A percentile compares a stretch with the other conserved stretches of the same genome.
Conservation (phyloP, 176 grass and related monocot species). For the Canna indica region DNA sequence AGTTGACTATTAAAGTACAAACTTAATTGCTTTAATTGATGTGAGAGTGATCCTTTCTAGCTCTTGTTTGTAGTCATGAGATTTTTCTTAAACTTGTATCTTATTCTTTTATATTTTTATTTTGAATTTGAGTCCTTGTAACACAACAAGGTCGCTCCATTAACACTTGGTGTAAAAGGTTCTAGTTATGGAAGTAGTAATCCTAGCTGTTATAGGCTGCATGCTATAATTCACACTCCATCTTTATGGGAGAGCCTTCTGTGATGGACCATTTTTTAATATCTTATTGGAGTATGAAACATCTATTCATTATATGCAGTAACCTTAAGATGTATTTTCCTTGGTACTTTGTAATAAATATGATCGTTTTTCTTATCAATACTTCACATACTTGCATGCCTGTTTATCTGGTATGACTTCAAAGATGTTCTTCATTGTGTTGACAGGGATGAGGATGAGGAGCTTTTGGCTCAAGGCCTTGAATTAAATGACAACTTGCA, state of each 20-base stretch:
- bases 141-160: background rate
- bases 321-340: background rate
- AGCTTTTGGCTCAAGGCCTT: conserved; percentile 56
- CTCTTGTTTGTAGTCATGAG: background rate
- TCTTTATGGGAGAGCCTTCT: background rate
- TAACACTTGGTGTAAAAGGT: background rate
- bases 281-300: background rate
- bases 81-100: conserved; percentile 1
- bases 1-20: background rate
- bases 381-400: background rate
- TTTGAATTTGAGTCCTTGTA: too few relatives aligned
- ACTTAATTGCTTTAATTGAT: background rate
- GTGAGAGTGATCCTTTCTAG: background rate
- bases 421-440: conserved; percentile 12
- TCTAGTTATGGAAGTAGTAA: background rate
- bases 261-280: background rate
- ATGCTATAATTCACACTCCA: background rate
- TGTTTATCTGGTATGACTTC: background rate
- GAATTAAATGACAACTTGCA: conserved; percentile 76
- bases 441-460: conserved; percentile 65
- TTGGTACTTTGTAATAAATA: background rate
- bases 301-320: background rate
- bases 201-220: too few relatives aligned
- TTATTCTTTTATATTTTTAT: conserved; percentile 11
- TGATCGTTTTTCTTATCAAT: background rate